These are phyloP conservation scores for Podospora fimiseda DNA, from an alignment of 495 filamentous ascomycete genomes.

Conservation along the genomic window DNA sequence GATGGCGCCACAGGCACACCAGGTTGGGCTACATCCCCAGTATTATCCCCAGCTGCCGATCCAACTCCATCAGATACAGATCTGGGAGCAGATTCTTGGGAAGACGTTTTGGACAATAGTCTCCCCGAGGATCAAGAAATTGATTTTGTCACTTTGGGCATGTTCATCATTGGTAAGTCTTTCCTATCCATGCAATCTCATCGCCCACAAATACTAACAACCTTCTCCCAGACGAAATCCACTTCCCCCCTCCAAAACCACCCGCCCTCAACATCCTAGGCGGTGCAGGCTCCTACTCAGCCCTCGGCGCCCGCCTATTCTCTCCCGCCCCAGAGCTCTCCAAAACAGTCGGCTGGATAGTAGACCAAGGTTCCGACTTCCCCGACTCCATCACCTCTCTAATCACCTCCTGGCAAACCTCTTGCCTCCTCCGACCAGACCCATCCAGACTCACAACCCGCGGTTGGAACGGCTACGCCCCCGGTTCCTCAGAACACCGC, in stretches of 20 bases:
- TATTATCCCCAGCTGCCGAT: background rate
- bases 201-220: conserved; percentile 15
- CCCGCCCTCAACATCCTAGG: conserved; percentile 68
- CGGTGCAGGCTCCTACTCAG: conserved; percentile 79
- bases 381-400: conserved; percentile 54
- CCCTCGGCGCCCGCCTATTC: conserved; percentile 83
- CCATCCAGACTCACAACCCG: conserved; percentile 70
- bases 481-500: conserved; percentile 37
- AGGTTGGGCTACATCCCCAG: background rate
- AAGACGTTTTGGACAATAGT: background rate
- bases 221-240: conserved; percentile 71
- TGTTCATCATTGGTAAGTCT: conserved; percentile 85
- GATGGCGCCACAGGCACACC: background rate
- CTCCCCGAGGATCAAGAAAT: conserved; percentile 37
- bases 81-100: background rate
- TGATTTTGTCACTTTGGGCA: conserved; percentile 83
- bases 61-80: background rate
- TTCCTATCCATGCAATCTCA: background rate
- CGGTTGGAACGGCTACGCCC: conserved; percentile 82
- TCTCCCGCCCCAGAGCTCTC: conserved; percentile 53
- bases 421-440: conserved; percentile 59
- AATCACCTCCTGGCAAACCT: conserved; percentile 68
- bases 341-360: conserved; percentile 71
- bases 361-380: conserved; percentile 86
- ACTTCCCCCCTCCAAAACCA: conserved; percentile 58